phyloP scores from a whole-genome alignment of 257 asterid species.

The Capsicum rhomboideum region DNA sequence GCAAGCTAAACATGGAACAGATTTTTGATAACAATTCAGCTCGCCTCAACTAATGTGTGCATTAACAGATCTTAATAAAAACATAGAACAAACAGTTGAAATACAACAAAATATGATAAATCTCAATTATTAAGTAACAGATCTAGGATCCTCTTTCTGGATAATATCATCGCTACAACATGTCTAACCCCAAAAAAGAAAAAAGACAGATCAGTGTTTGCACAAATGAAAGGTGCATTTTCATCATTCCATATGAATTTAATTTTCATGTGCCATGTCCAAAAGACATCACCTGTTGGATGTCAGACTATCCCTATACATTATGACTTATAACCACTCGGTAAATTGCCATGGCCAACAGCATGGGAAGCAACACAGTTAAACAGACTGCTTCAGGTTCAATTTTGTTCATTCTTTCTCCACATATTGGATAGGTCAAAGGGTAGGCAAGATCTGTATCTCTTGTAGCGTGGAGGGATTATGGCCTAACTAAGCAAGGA shows the following conservation, averaged over 20 bases:
- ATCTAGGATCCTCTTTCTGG: not conserved
- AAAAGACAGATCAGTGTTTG: not conserved
- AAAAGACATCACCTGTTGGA: not conserved
- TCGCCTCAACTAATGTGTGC: not conserved
- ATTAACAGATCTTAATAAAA: not conserved
- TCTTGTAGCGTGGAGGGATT: not conserved
- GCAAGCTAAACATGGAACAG: conserved; percentile 57
- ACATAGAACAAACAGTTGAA: not conserved
- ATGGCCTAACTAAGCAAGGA: not conserved
- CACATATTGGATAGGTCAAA: not conserved
- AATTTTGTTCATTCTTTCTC: not conserved
- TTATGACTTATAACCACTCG: not conserved
- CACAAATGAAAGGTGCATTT: not conserved
- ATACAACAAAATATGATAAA: not conserved
- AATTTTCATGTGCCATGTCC: not conserved
- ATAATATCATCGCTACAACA: not conserved
- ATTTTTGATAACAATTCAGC: conserved; percentile 10
- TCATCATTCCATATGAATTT: not conserved
- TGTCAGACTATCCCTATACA: not conserved
- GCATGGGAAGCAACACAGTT: not conserved
- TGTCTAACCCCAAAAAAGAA: not conserved
- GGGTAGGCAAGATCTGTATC: not conserved
- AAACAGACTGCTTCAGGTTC: not conserved
- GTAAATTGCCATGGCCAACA: not conserved
- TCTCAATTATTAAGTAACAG: not conserved